Base-by-base conservation (phyloP, 2,329 filamentous ascomycete genomes). In the Emergomyces pasteurianus region DNA sequence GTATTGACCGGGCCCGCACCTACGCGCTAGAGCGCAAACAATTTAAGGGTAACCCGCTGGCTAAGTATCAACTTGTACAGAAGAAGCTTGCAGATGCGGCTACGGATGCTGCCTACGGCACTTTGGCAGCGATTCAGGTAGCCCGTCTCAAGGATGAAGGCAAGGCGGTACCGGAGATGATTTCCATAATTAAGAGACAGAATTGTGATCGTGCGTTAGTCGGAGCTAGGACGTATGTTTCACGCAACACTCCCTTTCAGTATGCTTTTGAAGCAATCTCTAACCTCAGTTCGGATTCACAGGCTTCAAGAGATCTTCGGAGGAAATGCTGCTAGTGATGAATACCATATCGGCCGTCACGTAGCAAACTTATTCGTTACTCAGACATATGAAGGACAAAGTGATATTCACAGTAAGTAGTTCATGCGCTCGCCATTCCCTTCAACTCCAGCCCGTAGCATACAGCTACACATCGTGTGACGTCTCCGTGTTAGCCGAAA, bases 301-400 rank as follows among this genome's bases (percentile, higher is more conserved):
- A 85, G 82, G 63, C 79, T 99, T 63, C 94, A 99, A 75, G 94
- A 99, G 78, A 84, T 99, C 26, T 96, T 99, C 77, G 94, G 94
- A 61, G 94, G 94, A 36, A 99, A 99, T 71, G 94, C 94, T n/a
- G 90, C 94, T 57, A 96, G 91, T 70, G 94, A 99, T 69, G 94
- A 99, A 77, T 99, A 97, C 71, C 86, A 86, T 64, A 96, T 99
- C 70, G 94, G 90, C 18, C 85, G 94, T 65, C 94, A 97, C 78
- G 94, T 96, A 62, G 87, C 92, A 61, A 99, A 99, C 74, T 75
- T 99, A 65, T 99, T 95, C 74, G 94, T 99, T 59, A 95, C 92
- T 60, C 92, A 97, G 78, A 97, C 92, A 1, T 99, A 99, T 68
- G 94, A 99, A 77, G 94, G 94, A 26, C 94, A 97, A 77, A 96